Base-by-base conservation (phyloP, 768 basidiomycete species). In the Cyclocybe cylindracea region DNA sequence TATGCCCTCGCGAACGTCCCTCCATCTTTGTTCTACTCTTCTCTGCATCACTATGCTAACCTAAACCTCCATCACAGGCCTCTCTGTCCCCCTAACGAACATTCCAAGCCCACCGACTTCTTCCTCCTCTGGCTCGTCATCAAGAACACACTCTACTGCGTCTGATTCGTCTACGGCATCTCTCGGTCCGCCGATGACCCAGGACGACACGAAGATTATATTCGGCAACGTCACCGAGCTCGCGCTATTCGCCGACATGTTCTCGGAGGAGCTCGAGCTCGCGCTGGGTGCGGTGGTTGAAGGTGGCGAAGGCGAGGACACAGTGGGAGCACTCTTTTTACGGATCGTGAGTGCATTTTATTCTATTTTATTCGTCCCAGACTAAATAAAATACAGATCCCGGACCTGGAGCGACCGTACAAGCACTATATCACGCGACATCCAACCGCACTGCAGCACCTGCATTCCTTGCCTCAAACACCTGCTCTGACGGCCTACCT, bases 351-450 rank as follows among this genome's bases (percentile, higher is more conserved):
- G 87, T 78, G n/a, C 13, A 49, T 52, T 13, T 44, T 29, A 49
- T 40, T 56, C 33, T 29, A 33, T 51, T 42, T 51, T 47, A 48
- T 46, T 56, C 47, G 34, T 39, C 14, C 16, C 48, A 37, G 46
- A 41, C 48, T 24, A 52, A 47, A 13, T 61, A 47, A 39, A 51
- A 7, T 45, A 5, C 48, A 91, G 89, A 82, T 87, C 40, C 82
- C 89, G 19, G 76, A 77, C 35, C 71, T 94, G 55, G 87, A 90
- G 62, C 76, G 77, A 9, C 82, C 84, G 11, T 94, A 91, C 66
- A 89, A 83, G 66, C 73, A 78, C 11, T 94, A 94, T 66, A 92
- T 94, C 63, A 89, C 87, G 2, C 82, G 83, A 44, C 91, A 94
- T 61, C 80, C 89, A 0, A 77, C 78, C 2, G 89, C 93, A 4